Conservation (phyloP, 768 basidiomycete species). For the Macrolepiota albuminosa region DNA sequence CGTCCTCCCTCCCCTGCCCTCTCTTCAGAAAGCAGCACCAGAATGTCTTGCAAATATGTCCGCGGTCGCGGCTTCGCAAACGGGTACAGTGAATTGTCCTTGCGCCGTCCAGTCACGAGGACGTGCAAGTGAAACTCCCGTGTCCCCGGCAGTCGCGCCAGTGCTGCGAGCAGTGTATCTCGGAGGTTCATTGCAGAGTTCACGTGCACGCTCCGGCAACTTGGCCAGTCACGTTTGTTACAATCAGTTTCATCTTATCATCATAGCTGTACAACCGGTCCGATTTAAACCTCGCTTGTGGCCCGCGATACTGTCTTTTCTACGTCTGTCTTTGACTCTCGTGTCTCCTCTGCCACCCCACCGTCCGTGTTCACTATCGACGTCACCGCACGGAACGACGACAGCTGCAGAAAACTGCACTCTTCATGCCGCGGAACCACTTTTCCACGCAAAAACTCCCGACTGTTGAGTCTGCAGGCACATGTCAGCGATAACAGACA, state of each 20-base stretch:
- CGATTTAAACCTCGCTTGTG: too few relatives aligned
- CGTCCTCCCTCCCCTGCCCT: conserved; percentile 40
- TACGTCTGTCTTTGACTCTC: too few relatives aligned
- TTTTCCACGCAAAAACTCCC: conserved; percentile 40
- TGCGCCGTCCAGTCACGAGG: conserved; percentile 63
- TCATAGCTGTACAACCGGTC: too few relatives aligned
- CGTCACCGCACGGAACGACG: conserved; percentile 23
- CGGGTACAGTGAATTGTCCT: conserved; percentile 66
- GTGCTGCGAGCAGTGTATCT: conserved; percentile 54
- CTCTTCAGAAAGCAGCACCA: conserved; percentile 72
- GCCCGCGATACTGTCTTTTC: too few relatives aligned
- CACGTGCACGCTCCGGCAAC: conserved; percentile 3
- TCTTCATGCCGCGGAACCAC: conserved; percentile 25
- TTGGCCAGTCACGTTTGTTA: neutral
- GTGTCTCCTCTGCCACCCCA: too few relatives aligned
- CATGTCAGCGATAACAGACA: neutral
- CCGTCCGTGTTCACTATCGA: conserved; percentile 1
- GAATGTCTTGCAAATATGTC: conserved; percentile 69
- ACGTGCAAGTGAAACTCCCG: conserved; percentile 74
- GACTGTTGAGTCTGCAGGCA: conserved; percentile 37
- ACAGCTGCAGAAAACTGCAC: conserved; percentile 31
- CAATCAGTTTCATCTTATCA: neutral
- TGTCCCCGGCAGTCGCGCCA: conserved; percentile 55
- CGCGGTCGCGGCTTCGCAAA: conserved; percentile 66
- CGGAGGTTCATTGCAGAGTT: conserved; percentile 38